These are phyloP conservation scores for Colletotrichum shisoi DNA, from an alignment of 2,329 filamentous ascomycete genomes.

Conservation along the genomic window DNA sequence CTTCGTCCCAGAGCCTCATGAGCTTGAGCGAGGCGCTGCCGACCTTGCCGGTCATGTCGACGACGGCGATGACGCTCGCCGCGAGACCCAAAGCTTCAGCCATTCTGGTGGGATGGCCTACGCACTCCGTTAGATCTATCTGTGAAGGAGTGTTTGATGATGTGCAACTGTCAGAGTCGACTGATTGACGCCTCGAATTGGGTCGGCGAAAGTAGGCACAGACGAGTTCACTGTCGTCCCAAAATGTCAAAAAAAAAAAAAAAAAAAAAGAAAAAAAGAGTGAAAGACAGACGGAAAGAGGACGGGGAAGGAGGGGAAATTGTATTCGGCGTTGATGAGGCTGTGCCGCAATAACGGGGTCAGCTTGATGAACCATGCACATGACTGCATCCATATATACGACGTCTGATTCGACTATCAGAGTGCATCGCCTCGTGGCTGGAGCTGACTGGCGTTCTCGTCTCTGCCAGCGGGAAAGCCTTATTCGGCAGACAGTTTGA, in stretches of 20 bases:
- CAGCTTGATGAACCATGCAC: background rate
- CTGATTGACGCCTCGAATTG: background rate
- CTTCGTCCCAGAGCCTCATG: slow-evolving; percentile 34
- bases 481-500: background rate
- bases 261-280: too few relatives aligned
- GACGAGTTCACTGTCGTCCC: background rate
- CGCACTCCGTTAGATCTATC: background rate
- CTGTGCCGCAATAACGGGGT: background rate
- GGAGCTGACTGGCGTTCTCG: background rate
- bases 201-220: background rate
- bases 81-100: slow-evolving; percentile 26
- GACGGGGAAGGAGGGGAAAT: background rate
- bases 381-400: background rate
- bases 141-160: background rate
- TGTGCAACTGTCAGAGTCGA: background rate
- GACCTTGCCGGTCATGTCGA: slow-evolving; percentile 30
- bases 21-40: slow-evolving; percentile 38
- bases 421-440: background rate
- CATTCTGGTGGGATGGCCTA: background rate
- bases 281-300: background rate
- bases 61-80: slow-evolving; percentile 22
- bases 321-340: background rate
- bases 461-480: background rate
- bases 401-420: background rate
- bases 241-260: too few relatives aligned